phyloP scores from a whole-genome alignment of 2,329 filamentous ascomycete genomes.

The Colletotrichum melonis region DNA sequence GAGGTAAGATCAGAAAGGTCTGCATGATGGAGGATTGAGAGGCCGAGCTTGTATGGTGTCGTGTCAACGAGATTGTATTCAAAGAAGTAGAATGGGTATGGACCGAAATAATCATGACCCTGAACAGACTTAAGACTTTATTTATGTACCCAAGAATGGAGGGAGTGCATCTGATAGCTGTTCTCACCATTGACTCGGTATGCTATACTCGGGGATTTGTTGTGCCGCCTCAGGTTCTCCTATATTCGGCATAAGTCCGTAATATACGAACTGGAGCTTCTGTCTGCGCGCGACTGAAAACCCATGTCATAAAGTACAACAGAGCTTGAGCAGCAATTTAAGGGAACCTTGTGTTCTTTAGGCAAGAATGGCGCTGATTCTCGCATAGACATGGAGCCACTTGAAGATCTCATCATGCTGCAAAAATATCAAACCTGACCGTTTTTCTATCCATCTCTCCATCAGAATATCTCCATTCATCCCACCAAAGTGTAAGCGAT shows the following conservation, averaged over 20 bases:
- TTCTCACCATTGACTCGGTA: not conserved
- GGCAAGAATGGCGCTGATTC: not conserved
- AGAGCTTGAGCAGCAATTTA: not conserved
- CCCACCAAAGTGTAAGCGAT: not conserved
- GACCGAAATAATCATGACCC: not conserved
- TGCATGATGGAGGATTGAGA: not conserved
- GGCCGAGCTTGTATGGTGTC: not conserved
- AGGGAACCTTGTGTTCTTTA: not conserved
- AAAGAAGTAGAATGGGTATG: too few species aligned
- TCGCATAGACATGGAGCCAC: not conserved
- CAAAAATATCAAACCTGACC: too few species aligned
- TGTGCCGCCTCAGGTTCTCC: too few species aligned
- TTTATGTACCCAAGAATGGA: not conserved
- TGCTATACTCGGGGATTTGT: too few species aligned
- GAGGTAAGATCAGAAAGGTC: not conserved
- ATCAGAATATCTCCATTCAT: too few species aligned
- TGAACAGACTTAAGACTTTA: not conserved
- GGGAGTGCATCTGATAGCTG: not conserved
- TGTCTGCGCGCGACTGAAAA: not conserved
- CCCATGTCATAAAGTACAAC: not conserved
- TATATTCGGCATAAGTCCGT: not conserved
- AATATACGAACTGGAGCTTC: not conserved
- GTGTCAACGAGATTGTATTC: not conserved
- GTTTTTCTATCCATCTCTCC: too few species aligned
- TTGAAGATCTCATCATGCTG: not conserved